phyloP scores from a whole-genome alignment of 805 yeast species.

The Candida railenensis region DNA sequence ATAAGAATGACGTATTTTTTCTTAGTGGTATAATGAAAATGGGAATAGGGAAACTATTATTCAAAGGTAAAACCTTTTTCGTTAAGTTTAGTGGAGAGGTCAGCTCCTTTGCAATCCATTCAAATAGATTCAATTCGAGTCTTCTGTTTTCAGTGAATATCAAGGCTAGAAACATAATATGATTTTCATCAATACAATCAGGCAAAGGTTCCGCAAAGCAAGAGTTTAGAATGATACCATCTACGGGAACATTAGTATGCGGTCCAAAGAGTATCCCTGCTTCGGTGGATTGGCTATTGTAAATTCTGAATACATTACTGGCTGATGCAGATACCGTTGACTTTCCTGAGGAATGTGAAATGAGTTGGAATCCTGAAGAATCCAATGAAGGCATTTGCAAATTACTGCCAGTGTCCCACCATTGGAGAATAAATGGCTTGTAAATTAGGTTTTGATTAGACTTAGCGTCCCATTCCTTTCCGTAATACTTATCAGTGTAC shows the following conservation, averaged over 20 bases:
- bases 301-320: constrained; percentile 35
- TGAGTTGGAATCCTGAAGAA: constrained; percentile 24
- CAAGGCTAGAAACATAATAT: constrained; percentile 33
- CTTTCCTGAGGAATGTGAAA: constrained; percentile 37
- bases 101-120: constrained; percentile 40
- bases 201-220: constrained; percentile 42
- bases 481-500: constrained; percentile 22
- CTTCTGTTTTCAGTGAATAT: constrained; percentile 37
- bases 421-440: constrained; percentile 48
- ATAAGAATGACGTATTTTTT: constrained; percentile 34
- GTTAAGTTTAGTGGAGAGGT: constrained; percentile 24
- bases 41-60: constrained; percentile 41
- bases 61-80: constrained; percentile 39
- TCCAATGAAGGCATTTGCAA: constrained; percentile 13
- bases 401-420: constrained; percentile 40
- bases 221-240: constrained; percentile 40
- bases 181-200: constrained; percentile 21
- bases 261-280: constrained; percentile 37
- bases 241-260: constrained; percentile 38
- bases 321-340: constrained; percentile 39
- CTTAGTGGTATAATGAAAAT: constrained; percentile 41
- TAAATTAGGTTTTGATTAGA: constrained; percentile 16
- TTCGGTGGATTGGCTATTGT: constrained; percentile 30
- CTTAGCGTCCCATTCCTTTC: constrained; percentile 3
- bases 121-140: constrained; percentile 34